Conservation (phyloP, 345 rosid species). For the Iberis pinnata region DNA sequence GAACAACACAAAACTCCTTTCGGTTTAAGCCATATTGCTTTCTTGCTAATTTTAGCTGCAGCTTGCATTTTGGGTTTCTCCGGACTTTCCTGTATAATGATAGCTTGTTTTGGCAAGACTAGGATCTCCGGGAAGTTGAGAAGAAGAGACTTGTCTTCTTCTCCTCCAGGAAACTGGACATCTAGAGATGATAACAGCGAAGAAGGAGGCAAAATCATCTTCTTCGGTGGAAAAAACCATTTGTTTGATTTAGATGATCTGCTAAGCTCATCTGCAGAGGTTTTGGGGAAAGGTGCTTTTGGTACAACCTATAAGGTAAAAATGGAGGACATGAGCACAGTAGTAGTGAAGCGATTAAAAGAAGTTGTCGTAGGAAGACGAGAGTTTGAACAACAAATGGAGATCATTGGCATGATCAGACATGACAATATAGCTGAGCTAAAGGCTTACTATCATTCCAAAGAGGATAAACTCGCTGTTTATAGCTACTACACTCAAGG, state of each 20-base stretch:
- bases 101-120: slow-evolving; percentile 34
- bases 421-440: slow-evolving; percentile 76
- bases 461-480: slow-evolving; percentile 84
- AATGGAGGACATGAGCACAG: slow-evolving; percentile 41
- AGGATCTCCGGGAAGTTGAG: slow-evolving; percentile 34
- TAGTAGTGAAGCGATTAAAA: slow-evolving; percentile 80
- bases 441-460: slow-evolving; percentile 81
- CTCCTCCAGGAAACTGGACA: slow-evolving; percentile 45
- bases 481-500: slow-evolving; percentile 65
- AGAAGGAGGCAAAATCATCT: slow-evolving; percentile 53
- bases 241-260: slow-evolving; percentile 87
- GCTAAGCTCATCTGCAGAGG: slow-evolving; percentile 84
- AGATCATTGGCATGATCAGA: slow-evolving; percentile 62
- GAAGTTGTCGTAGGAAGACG: slow-evolving; percentile 71
- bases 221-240: slow-evolving; percentile 71
- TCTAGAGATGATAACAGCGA: slow-evolving; percentile 56
- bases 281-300: slow-evolving; percentile 71
- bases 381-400: slow-evolving; percentile 96
- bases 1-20: slow-evolving; percentile 16
- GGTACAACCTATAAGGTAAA: slow-evolving; percentile 75
- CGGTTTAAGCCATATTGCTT: slow-evolving; percentile 41
- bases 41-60: slow-evolving; percentile 49
- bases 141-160: slow-evolving; percentile 57
- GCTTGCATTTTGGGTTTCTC: slow-evolving; percentile 43
- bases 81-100: slow-evolving; percentile 39